These are phyloP conservation scores for Fusarium goolgardi DNA, from an alignment of 2,329 filamentous ascomycete species.

Conservation along the genomic window DNA sequence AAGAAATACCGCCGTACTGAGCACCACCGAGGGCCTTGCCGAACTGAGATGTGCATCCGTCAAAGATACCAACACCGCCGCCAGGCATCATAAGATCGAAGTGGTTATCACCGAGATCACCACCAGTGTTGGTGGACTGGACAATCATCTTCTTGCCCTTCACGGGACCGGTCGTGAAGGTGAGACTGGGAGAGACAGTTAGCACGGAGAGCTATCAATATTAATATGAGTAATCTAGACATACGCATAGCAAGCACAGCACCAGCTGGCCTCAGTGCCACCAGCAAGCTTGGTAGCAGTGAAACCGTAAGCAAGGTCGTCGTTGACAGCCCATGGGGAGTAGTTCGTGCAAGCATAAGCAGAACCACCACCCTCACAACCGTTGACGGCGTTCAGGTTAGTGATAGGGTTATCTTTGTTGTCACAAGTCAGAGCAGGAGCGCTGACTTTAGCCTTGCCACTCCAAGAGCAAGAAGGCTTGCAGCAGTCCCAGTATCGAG, in stretches of 20 bases:
- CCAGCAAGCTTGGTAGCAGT: constrained; percentile 69
- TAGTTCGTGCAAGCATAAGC: constrained; percentile 73
- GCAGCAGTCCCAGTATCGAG: constrained; percentile 73
- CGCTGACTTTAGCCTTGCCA: constrained; percentile 64
- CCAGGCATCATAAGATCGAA: constrained; percentile 69
- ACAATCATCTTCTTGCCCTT: constrained; percentile 72
- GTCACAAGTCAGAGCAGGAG: constrained; percentile 65
- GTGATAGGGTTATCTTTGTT: constrained; percentile 65
- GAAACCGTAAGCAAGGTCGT: constrained; percentile 71
- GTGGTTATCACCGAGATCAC: constrained; percentile 66
- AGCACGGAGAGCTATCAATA: neutral
- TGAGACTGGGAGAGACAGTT: constrained; percentile 52
- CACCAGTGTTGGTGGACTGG: constrained; percentile 72
- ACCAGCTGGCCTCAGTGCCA: constrained; percentile 69
- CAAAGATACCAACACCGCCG: constrained; percentile 66
- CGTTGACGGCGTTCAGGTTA: constrained; percentile 60
- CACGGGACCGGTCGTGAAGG: constrained; percentile 62
- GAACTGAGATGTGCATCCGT: constrained; percentile 63
- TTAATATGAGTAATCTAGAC: constrained; percentile 6
- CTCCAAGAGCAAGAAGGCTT: constrained; percentile 75
- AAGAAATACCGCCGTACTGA: constrained; percentile 68
- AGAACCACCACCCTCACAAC: constrained; percentile 68
- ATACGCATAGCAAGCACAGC: constrained; percentile 72
- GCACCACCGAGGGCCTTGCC: constrained; percentile 59
- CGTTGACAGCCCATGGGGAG: constrained; percentile 70